Conservation (phyloP, 1,284 basidiomycete genomes). For the Ceratobasidium sp. region DNA sequence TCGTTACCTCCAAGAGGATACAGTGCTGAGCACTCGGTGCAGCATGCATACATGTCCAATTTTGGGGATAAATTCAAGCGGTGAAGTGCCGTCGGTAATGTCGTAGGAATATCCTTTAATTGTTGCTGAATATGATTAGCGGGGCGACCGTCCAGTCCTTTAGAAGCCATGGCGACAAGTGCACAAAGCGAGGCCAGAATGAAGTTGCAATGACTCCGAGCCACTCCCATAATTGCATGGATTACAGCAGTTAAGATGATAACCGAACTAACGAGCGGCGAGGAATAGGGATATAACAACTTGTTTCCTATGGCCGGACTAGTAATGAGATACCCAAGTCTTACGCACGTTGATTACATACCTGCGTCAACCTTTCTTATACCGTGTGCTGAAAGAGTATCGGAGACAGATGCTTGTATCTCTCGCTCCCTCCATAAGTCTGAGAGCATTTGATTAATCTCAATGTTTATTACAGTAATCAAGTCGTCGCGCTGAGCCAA, state of each 20-base stretch:
- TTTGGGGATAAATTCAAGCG: background rate
- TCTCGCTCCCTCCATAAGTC: background rate
- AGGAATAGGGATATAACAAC: background rate
- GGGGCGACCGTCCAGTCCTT: background rate
- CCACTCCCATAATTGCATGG: background rate
- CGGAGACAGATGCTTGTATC: background rate
- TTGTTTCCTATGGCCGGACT: background rate
- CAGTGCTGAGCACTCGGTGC: background rate
- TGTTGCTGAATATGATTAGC: background rate
- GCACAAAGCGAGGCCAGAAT: background rate
- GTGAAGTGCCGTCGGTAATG: background rate
- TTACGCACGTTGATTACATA: background rate
- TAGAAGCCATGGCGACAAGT: background rate
- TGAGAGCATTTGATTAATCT: background rate
- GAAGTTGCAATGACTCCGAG: background rate
- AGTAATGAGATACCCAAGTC: background rate
- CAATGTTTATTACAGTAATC: background rate
- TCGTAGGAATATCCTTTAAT: background rate
- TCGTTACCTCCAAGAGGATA: background rate
- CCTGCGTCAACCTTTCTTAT: background rate
- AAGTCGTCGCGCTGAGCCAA: background rate
- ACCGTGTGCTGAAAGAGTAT: background rate
- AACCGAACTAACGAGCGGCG: background rate
- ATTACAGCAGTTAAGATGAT: background rate
- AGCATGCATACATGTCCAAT: constrained; percentile 1